phyloP scores from a whole-genome alignment of 1,139 yeast species.

The Magnusiomyces sp. region DNA sequence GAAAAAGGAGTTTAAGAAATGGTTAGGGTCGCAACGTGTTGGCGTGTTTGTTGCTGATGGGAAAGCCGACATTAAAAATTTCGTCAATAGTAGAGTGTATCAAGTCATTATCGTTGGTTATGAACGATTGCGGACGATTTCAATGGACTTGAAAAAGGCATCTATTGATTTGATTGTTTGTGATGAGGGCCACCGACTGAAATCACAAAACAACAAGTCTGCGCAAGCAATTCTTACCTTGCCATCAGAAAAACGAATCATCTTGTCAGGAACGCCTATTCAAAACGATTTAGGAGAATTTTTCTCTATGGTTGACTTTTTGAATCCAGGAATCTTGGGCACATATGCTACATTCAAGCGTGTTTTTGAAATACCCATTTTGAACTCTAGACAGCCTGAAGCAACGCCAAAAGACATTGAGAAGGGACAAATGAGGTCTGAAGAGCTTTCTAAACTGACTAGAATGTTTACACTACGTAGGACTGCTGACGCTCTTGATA shows the following conservation, averaged over 20 bases:
- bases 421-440: conserved; percentile 54
- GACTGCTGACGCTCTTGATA: conserved; percentile 55
- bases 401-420: conserved; percentile 46
- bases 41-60: conserved; percentile 32
- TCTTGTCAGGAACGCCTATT: conserved; percentile 89
- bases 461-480: conserved; percentile 65
- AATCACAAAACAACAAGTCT: conserved; percentile 54
- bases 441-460: conserved; percentile 54
- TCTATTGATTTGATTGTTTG: conserved; percentile 71
- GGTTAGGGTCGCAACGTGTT: conserved; percentile 67
- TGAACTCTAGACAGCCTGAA: conserved; percentile 62
- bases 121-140: conserved; percentile 60
- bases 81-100: conserved; percentile 62
- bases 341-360: conserved; percentile 54
- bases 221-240: conserved; percentile 52
- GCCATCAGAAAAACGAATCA: conserved; percentile 47
- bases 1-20: conserved; percentile 80
- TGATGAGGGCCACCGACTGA: conserved; percentile 91
- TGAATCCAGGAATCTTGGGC: conserved; percentile 79
- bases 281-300: conserved; percentile 87
- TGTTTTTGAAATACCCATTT: conserved; percentile 61
- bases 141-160: conserved; percentile 43
- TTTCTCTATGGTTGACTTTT: conserved; percentile 68
- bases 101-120: conserved; percentile 83
- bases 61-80: conserved; percentile 51